Evolutionary conservation across 2,329 filamentous ascomycete species (phyloP), one percentile per base, ranked within the genome.

Genomic region (Aplosporella prunicola): DNA sequence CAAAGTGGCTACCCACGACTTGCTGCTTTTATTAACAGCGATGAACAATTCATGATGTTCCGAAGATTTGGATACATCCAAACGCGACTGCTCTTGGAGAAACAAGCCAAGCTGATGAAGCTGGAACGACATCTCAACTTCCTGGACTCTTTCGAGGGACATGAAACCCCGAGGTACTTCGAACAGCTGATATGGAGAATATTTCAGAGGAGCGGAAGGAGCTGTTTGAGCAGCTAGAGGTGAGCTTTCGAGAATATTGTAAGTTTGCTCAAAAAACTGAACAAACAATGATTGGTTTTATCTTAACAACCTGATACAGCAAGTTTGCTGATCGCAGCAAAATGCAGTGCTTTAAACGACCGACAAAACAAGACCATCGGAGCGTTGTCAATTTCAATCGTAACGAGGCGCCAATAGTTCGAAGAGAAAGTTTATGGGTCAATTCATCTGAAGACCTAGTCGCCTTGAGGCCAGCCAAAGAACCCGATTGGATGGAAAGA

Each of bases 371-470:
- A 1, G 32, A 28, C 4, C 22, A 35, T 5, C 3, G 3, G 1
- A 35, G 24, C n/a, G n/a, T n/a, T n/a, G n/a, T n/a, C n/a, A n/a
- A n/a, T n/a, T n/a, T n/a, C n/a, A 27, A 13, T 11, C 11, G 18
- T 5, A 18, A 28, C 11, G 26, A 35, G 6, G 43, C 32, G 15
- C 55, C 61, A 11, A 66, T 56, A 41, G 54, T 64, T 9, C 44
- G 52, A 7, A 43, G 52, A 2, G 60, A 59, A 43, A n/a, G n/a
- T n/a, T n/a, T n/a, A n/a, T n/a, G n/a, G n/a, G n/a, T n/a, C n/a
- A n/a, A n/a, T n/a, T n/a, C n/a, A n/a, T n/a, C n/a, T n/a, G 61
- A 64, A 33, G 64, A 67, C 38, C 38, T 66, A 0, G 50, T 67
- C 9, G 60, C 60, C 0, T 43, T 66, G 1, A 44, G 60, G 3